Percentiles rank a stretch among this genome's conserved stretches.
These are phyloP conservation scores for Tylopilus balloui DNA, from an alignment of 768 basidiomycete species.

Conservation along the genomic window DNA sequence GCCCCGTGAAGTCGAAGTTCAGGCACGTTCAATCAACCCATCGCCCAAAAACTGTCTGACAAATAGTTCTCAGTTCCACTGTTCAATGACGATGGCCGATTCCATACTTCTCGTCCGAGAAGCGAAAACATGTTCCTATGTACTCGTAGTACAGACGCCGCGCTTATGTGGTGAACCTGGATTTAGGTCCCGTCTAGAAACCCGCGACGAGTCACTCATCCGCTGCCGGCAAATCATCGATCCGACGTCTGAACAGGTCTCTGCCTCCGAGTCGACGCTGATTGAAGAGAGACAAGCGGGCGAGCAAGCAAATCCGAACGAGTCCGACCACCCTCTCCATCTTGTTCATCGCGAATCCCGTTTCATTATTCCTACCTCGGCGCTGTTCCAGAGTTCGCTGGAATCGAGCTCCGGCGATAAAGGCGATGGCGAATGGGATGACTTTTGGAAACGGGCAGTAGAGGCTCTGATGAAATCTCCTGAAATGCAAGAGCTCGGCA, in stretches of 20 bases:
- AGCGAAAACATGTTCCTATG: constrained; percentile 89
- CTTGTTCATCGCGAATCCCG: constrained; percentile 45
- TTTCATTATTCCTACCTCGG: constrained; percentile 38
- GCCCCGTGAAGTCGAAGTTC: constrained; percentile 89
- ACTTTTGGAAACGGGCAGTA: constrained; percentile 27
- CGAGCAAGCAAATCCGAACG: constrained; percentile 37
- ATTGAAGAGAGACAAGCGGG: constrained; percentile 27
- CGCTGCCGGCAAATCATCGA: constrained; percentile 74
- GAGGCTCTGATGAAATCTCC: constrained; percentile 29
- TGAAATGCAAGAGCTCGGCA: constrained; percentile 26
- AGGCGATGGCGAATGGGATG: constrained; percentile 17
- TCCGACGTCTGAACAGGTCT: constrained; percentile 9
- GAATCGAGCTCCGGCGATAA: constrained; percentile 16
- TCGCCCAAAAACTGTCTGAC: constrained; percentile 3
- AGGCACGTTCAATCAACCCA: constrained; percentile 49
- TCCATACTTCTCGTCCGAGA: constrained; percentile 89
- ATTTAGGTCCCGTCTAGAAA: constrained; percentile 73
- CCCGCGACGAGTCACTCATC: constrained; percentile 62
- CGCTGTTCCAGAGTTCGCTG: constrained; percentile 15
- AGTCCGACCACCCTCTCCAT: constrained; percentile 54
- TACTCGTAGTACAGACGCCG: constrained; percentile 91
- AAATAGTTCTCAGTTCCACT: constrained; percentile 67
- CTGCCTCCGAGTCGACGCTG: constrained; percentile 28
- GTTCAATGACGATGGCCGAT: constrained; percentile 92
- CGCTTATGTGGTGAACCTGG: constrained; percentile 91